These are phyloP conservation scores for Termitomyces sp. DNA, from an alignment of 768 basidiomycete genomes.

Conservation along the genomic window DNA sequence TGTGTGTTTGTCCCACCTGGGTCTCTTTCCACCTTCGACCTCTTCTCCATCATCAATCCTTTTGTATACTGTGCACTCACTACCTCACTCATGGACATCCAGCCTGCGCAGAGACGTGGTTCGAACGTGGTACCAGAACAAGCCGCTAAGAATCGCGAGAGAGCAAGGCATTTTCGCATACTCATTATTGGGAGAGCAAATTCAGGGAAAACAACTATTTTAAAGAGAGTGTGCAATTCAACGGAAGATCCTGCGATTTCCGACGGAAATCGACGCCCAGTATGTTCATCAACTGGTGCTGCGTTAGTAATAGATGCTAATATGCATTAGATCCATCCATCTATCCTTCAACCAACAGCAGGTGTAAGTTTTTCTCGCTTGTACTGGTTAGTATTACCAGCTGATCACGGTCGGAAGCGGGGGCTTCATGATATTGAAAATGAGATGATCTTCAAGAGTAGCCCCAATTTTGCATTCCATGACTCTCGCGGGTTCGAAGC, in stretches of 20 bases:
- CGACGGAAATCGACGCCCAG: constrained; percentile 14
- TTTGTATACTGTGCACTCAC: background rate
- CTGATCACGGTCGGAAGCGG: background rate
- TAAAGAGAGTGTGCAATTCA: constrained; percentile 30
- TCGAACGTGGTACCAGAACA: background rate
- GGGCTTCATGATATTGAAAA: constrained; percentile 11
- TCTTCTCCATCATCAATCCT: background rate
- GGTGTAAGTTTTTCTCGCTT: background rate
- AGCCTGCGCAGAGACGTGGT: background rate
- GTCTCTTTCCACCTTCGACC: background rate
- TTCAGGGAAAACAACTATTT: constrained; percentile 34
- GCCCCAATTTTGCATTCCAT: constrained; percentile 8
- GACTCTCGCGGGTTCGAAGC: constrained; percentile 15
- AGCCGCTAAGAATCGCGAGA: constrained; percentile 10
- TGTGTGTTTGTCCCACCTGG: background rate
- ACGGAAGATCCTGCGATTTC: constrained; percentile 24
- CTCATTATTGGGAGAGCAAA: constrained; percentile 36
- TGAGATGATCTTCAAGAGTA: constrained; percentile 10
- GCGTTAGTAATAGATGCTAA: background rate
- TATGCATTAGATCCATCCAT: background rate
- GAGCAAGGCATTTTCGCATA: constrained; percentile 27
- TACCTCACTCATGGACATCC: background rate
- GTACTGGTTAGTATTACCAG: too few relatives aligned
- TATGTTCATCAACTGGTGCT: constrained; percentile 5
- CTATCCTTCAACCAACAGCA: background rate